phyloP scores from a whole-genome alignment of 192 early-diverging fungal species.

The Backusella parvicylindrica region DNA sequence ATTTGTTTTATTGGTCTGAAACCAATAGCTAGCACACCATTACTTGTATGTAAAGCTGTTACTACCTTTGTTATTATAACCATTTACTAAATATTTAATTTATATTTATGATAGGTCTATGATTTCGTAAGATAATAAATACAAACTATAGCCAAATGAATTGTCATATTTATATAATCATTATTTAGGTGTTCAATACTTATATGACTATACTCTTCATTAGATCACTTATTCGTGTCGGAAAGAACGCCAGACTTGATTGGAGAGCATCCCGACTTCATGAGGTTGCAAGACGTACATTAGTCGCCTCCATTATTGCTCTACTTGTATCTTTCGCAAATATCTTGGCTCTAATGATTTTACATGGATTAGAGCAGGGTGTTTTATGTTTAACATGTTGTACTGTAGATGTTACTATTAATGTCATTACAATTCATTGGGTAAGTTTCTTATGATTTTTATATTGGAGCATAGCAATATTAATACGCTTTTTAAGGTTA shows the following conservation, averaged over 20 bases:
- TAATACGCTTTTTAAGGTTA: background rate
- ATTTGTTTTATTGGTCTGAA: background rate
- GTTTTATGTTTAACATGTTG: constrained; percentile 45
- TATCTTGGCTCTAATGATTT: constrained; percentile 32
- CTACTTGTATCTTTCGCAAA: constrained; percentile 40
- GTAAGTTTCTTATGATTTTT: constrained; percentile 20
- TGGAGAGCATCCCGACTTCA: constrained; percentile 23
- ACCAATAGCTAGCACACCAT: background rate
- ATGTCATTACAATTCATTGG: constrained; percentile 41
- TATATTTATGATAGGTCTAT: background rate
- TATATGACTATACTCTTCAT: constrained; percentile 26
- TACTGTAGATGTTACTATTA: constrained; percentile 46
- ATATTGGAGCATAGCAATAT: background rate
- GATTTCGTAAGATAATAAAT: background rate
- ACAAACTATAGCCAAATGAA: background rate
- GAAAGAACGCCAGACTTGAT: background rate
- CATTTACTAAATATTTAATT: background rate
- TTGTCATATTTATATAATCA: background rate
- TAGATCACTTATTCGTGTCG: constrained; percentile 12
- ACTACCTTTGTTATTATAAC: background rate
- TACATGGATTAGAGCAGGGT: constrained; percentile 40
- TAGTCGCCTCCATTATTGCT: constrained; percentile 40
- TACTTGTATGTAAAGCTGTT: background rate
- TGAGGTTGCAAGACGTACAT: constrained; percentile 39
- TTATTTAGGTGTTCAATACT: background rate